These are phyloP conservation scores for Mycena vulgaris DNA, from an alignment of 768 basidiomycete species.

Conservation along the genomic window DNA sequence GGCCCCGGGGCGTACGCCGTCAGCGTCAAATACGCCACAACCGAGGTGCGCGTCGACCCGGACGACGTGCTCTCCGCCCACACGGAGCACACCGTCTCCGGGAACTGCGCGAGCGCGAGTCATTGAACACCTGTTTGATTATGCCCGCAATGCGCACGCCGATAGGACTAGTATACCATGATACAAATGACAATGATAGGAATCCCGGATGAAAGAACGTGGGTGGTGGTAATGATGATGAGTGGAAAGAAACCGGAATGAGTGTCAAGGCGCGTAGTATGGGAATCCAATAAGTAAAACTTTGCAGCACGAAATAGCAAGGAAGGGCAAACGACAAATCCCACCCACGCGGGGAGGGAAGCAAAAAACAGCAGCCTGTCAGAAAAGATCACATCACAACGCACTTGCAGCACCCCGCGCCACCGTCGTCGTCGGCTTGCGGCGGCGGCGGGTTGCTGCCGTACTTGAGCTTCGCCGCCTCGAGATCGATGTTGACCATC, in stretches of 20 bases:
- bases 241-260: background rate
- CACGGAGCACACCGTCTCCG: slow-evolving; percentile 42
- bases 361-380: background rate
- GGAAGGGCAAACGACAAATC: background rate
- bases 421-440: slow-evolving; percentile 64
- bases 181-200: slow-evolving; percentile 26
- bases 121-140: slow-evolving; percentile 4
- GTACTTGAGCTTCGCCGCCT: slow-evolving; percentile 47
- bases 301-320: slow-evolving; percentile 12
- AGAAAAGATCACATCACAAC: slow-evolving; percentile 79
- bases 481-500: slow-evolving; percentile 39
- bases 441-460: slow-evolving; percentile 51
- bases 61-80: slow-evolving; percentile 43
- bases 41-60: slow-evolving; percentile 69
- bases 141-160: background rate
- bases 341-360: background rate
- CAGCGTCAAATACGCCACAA: slow-evolving; percentile 66
- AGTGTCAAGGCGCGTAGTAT: slow-evolving; percentile 22
- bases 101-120: background rate
- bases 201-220: slow-evolving; percentile 15
- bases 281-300: slow-evolving; percentile 10
- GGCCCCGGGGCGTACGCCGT: slow-evolving; percentile 60
- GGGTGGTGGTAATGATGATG: slow-evolving; percentile 9
- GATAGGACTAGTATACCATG: slow-evolving; percentile 12
- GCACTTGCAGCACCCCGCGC: slow-evolving; percentile 85